Base-by-base conservation (phyloP, 768 basidiomycete genomes). In the Cantharellus anzutake region DNA sequence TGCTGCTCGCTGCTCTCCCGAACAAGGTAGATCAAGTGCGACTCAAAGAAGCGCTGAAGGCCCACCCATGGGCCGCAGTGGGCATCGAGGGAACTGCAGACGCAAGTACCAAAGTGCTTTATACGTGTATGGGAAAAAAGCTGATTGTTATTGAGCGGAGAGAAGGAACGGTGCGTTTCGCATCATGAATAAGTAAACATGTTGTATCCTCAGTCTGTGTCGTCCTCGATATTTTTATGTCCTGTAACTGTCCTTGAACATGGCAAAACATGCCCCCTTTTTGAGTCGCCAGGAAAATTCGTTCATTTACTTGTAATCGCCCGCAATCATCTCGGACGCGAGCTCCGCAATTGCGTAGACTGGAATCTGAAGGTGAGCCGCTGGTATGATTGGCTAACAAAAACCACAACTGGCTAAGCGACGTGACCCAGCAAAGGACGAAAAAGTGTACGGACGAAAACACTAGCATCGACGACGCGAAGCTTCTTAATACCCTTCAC, bases 401-500 rank as follows among this genome's bases (percentile, higher is more conserved):
- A 37, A 11, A 37, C 7, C 11, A 7, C 35, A 37, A 37, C 7
- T 11, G 14, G 14, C 14, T 37, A 7, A 55, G 35, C 7, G 1
- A 55, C 14, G 52, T 7, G 7, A 37, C 52, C 7, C 7, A 7
- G 7, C 1, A 11, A 7, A 11, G 11, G 38, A 14, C 11, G 44
- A 55, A 55, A 7, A 55, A 14, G 11, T 11, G 29, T 29, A 55
- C 52, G 7, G 1, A 55, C 52, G 60, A 61, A 61, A 34, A 77
- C 64, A 5, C 72, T 73, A 51, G 75, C 77, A 62, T 79, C 78
- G 16, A 69, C 75, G 11, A 79, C 70, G 16, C 78, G 61, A 53
- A 79, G 68, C 53, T 71, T 70, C 58, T 66, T 64, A 3, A 71
- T 64, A 2, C 77, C 78, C 44, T 76, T 69, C 41, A 80, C 76